Evolutionary conservation across 2,329 filamentous ascomycete species (phyloP).

Genomic region (Cyphellophora attinorum): DNA sequence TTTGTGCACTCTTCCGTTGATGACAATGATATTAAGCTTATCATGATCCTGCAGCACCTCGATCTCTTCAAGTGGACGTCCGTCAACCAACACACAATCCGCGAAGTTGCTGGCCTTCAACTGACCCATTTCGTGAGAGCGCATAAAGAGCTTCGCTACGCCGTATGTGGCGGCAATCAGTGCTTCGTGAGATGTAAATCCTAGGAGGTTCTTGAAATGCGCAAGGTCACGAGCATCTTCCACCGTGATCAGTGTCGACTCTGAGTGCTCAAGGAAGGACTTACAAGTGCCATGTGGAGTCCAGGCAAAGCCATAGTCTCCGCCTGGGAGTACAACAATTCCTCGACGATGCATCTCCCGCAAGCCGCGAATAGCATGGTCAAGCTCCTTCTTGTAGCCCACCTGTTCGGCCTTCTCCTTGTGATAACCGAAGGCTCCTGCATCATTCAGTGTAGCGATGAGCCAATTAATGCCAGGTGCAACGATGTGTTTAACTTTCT

Average conservation of each 20-base stretch:
- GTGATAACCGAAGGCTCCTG: slow-evolving; percentile 32
- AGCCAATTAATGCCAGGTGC: slow-evolving; percentile 37
- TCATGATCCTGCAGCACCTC: slow-evolving; percentile 32
- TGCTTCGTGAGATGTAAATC: slow-evolving; percentile 35
- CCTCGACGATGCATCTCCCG: slow-evolving; percentile 37
- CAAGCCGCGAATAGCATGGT: slow-evolving; percentile 28
- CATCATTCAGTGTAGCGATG: slow-evolving; percentile 28
- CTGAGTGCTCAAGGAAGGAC: too few relatives aligned
- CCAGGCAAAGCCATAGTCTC: slow-evolving; percentile 42
- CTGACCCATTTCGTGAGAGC: slow-evolving; percentile 30
- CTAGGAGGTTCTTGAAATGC: slow-evolving; percentile 37
- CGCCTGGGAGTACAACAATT: slow-evolving; percentile 37
- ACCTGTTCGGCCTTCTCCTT: slow-evolving; percentile 33
- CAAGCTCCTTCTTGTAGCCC: slow-evolving; percentile 35
- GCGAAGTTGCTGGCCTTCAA: slow-evolving; percentile 33
- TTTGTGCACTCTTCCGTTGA: slow-evolving; percentile 40
- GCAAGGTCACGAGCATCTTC: slow-evolving; percentile 37
- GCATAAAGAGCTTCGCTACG: slow-evolving; percentile 34
- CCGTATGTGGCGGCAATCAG: slow-evolving; percentile 35
- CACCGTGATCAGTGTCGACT: too few relatives aligned
- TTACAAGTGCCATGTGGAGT: too few relatives aligned
- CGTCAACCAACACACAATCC: slow-evolving; percentile 38
- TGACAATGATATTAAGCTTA: slow-evolving; percentile 36
- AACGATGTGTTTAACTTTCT: slow-evolving; percentile 31
- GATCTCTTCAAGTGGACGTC: slow-evolving; percentile 35